These are phyloP conservation scores for Sphagnum fallax DNA, from an alignment of 228 moss, liverwort and hornwort species.

Conservation along the genomic window DNA sequence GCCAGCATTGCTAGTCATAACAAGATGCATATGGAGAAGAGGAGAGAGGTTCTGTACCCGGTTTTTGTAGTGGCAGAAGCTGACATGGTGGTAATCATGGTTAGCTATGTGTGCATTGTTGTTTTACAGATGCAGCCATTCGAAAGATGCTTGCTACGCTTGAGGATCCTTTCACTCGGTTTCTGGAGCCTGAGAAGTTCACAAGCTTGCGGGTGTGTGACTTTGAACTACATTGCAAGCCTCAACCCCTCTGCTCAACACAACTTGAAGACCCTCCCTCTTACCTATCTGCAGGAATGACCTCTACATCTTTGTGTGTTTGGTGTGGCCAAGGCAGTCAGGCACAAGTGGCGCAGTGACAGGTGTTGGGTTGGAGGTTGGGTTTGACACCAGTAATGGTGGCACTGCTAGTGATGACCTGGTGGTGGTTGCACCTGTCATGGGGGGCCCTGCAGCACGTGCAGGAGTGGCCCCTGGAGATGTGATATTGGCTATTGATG, in stretches of 20 bases:
- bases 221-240: background rate
- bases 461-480: constrained; percentile 94
- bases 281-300: no score
- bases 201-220: constrained; percentile 73
- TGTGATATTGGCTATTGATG: constrained; percentile 88
- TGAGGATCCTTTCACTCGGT: constrained; percentile 98
- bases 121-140: constrained; percentile 91
- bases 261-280: no score
- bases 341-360: constrained; percentile 97
- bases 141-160: constrained; percentile 93
- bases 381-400: constrained; percentile 72
- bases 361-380: constrained; percentile 97
- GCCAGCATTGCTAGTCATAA: background rate
- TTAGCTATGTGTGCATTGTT: constrained; percentile 58
- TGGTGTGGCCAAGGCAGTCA: constrained; percentile 38
- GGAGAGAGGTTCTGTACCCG: no score
- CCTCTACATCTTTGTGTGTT: no score
- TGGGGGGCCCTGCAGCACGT: constrained; percentile 94
- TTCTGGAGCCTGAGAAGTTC: constrained; percentile 97
- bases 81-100: constrained; percentile 63
- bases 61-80: constrained; percentile 18
- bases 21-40: background rate
- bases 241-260: no score
- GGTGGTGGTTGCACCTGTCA: constrained; percentile 91
- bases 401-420: constrained; percentile 73